Conservation (phyloP, 2,329 filamentous ascomycete species). For the Cladorrhinum sp. region DNA sequence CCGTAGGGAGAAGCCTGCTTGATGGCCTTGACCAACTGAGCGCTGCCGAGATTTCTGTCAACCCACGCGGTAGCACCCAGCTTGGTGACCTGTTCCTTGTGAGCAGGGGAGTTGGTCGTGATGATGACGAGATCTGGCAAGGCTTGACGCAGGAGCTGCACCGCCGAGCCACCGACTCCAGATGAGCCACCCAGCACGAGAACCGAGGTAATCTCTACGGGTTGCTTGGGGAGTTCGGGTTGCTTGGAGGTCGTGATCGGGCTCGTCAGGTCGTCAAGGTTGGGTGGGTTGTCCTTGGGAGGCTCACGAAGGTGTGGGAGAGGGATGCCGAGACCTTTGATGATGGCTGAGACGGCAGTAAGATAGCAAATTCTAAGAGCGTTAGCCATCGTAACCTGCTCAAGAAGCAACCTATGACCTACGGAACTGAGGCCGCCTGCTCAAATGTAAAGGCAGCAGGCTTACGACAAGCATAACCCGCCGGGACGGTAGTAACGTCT, state of each 20-base stretch:
- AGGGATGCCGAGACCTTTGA: conserved; percentile 27
- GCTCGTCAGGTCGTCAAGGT: conserved; percentile 5
- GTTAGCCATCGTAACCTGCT: neutral
- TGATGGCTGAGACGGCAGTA: conserved; percentile 26
- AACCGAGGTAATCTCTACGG: conserved; percentile 24
- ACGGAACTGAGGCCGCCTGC: conserved; percentile 33
- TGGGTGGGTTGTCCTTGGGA: neutral
- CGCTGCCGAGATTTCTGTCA: neutral
- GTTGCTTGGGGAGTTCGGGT: neutral
- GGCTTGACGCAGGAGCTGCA: conserved; percentile 35
- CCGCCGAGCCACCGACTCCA: conserved; percentile 31
- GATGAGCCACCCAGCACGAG: conserved; percentile 37
- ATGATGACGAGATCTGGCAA: conserved; percentile 31
- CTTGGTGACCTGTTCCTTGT: conserved; percentile 25
- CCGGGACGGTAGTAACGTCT: conserved; percentile 27
- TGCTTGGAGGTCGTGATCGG: neutral
- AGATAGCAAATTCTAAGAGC: conserved; percentile 26
- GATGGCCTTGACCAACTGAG: conserved; percentile 12
- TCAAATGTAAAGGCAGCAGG: conserved; percentile 31
- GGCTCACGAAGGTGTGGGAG: conserved; percentile 26
- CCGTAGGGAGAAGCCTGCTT: conserved; percentile 23
- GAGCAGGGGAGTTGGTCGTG: conserved; percentile 32
- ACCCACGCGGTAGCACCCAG: conserved; percentile 22
- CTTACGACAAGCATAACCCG: conserved; percentile 29
- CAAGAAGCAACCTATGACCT: conserved; percentile 3